These are phyloP conservation scores for Fusarium sp. DNA, from an alignment of 2,329 filamentous ascomycete genomes.

Conservation along the genomic window DNA sequence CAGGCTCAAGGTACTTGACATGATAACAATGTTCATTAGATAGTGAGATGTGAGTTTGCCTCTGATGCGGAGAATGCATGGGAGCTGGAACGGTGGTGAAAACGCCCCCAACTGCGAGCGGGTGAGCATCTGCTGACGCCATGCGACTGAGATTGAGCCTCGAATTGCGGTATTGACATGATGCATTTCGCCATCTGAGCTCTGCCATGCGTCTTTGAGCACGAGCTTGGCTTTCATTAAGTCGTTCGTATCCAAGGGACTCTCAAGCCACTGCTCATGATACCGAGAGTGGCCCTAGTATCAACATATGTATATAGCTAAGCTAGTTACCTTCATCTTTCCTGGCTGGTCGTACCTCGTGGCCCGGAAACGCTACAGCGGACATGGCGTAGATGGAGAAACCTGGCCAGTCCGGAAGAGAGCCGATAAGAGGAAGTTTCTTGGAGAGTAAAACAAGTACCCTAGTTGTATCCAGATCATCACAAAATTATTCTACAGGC, in stretches of 20 bases:
- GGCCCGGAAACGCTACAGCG: conserved; percentile 25
- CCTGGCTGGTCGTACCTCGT: conserved; percentile 26
- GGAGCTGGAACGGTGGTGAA: not conserved
- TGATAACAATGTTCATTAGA: conserved; percentile 8
- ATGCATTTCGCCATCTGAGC: conserved; percentile 35
- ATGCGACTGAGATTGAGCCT: conserved; percentile 10
- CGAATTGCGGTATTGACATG: conserved; percentile 10
- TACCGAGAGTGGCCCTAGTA: not conserved
- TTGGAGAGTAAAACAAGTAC: not conserved
- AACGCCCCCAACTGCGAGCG: conserved; percentile 31
- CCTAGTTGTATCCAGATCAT: not conserved
- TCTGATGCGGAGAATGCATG: conserved; percentile 1
- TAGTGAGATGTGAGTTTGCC: conserved; percentile 9
- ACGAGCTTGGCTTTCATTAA: conserved; percentile 7
- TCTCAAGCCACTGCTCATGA: not conserved
- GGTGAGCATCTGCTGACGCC: conserved; percentile 34
- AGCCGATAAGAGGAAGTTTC: conserved; percentile 5
- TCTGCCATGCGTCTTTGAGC: conserved; percentile 1
- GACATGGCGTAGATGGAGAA: conserved; percentile 28
- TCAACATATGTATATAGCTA: too few species aligned
- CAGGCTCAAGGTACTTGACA: conserved; percentile 11
- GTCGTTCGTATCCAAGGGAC: not conserved
- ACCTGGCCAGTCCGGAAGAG: conserved; percentile 21
- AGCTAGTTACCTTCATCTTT: too few species aligned
- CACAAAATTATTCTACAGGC: not conserved